Evolutionary conservation across 805 yeast genomes (phyloP), one percentile per base, ranked within the genome.

Genomic region (Middelhovenomyces tepae): DNA sequence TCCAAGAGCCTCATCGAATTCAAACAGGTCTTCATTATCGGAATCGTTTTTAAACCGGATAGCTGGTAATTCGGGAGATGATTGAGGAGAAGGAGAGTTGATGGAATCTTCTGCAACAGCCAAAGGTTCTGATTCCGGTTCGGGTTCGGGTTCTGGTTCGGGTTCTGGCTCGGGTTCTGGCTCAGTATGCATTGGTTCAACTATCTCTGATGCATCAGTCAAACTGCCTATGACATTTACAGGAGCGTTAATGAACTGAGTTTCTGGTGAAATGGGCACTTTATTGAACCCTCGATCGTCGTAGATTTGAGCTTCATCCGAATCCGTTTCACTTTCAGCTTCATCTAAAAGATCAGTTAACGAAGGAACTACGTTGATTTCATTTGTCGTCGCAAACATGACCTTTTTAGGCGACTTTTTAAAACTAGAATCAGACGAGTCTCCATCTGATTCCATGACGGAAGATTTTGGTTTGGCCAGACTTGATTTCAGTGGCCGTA

Each of bases 1-100:
- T 1, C 32, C 39, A 4, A 41, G 36, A 22, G 45, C 28, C 20
- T 45, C 48, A 33, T 45, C 48, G 17, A 45, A 45, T 29, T 45
- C 42, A 31, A 45, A 45, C 28, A 45, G 30, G 11, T 35, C 37
- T n/a, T 41, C 43, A 5, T 39, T 35, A 22, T 30, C 40, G 5
- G 28, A 32, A 7, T 22, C 28, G 5, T 35, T 36, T 7, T 13
- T 17, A 11, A 7, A 7, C 7, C n/a, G n/a, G n/a, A 18, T 36
- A 8, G 26, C 27, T 36, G 26, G 19, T 16, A 4, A 16, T 22
- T 16, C 18, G 9, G 16, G 26, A 14, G 15, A 17, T 9, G 22
- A 7, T 10, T 16, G 37, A 26, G 28, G 17, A 20, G 28, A n/a
- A 22, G 8, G 17, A 9, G 7, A 11, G 4, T 9, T 10, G 7